Conservation (phyloP, 2,329 filamentous ascomycete genomes). For the Alternaria postmessia region DNA sequence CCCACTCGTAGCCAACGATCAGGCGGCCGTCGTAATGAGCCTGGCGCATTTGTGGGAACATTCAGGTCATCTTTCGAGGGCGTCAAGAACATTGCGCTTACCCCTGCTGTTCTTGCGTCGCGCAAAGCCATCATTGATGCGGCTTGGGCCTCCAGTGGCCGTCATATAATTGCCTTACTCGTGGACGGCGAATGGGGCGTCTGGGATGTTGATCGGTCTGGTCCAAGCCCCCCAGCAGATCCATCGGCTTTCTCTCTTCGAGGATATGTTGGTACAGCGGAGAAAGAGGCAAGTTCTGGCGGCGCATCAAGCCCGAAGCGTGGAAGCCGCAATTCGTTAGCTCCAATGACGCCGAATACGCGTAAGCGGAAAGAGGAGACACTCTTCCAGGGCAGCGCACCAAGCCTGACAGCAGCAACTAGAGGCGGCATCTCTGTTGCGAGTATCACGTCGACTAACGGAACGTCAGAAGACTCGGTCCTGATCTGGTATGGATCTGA, state of each 20-base stretch:
- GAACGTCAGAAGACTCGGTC: conserved; percentile 55
- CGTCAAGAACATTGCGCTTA: conserved; percentile 32
- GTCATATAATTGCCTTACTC: conserved; percentile 56
- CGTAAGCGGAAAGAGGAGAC: conserved; percentile 55
- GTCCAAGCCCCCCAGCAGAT: conserved; percentile 40
- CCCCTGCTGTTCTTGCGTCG: conserved; percentile 43
- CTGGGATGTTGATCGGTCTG: conserved; percentile 56
- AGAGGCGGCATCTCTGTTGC: conserved; percentile 56
- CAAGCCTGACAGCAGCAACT: conserved; percentile 39
- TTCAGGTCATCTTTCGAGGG: conserved; percentile 47
- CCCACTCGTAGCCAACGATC: conserved; percentile 31
- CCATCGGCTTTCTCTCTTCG: conserved; percentile 47
- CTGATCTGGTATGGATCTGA: conserved; percentile 58
- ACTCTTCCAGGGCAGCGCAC: conserved; percentile 54
- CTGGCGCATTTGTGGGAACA: conserved; percentile 42
- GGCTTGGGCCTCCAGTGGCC: conserved; percentile 58
- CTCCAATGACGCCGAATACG: conserved; percentile 62
- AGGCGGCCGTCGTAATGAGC: conserved; percentile 24
- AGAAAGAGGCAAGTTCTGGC: conserved; percentile 29
- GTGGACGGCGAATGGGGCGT: conserved; percentile 63
- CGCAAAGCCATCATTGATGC: conserved; percentile 60
- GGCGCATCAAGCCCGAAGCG: conserved; percentile 43
- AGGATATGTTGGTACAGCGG: conserved; percentile 46
- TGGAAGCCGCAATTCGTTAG: conserved; percentile 49
- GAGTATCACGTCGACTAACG: conserved; percentile 37